Percentiles rank a stretch among this genome's conserved stretches.
Evolutionary conservation across 148 eudicot genomes (phyloP).

Genomic region (Nepenthes mirabilis): DNA sequence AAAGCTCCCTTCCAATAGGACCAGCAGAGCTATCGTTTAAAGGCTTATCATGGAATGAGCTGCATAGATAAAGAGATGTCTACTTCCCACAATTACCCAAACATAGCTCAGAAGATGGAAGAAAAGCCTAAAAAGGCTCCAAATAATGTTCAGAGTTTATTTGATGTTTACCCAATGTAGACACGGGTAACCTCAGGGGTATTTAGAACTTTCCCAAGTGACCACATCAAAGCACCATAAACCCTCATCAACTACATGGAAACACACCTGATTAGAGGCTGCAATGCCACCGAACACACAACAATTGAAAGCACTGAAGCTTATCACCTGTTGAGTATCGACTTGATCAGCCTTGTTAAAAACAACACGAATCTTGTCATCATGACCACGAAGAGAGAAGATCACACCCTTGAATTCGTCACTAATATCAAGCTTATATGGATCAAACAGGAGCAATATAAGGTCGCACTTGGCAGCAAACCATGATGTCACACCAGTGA

Average conservation of each 20-base stretch:
- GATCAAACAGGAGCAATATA: slow-evolving; percentile 78
- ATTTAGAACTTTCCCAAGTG: slow-evolving; percentile 81
- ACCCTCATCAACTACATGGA: slow-evolving; percentile 69
- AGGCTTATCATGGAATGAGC: slow-evolving; percentile 85
- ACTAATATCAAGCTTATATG: slow-evolving; percentile 87
- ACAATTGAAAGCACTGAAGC: neutral
- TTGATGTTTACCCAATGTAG: slow-evolving; percentile 55
- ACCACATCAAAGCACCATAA: slow-evolving; percentile 96
- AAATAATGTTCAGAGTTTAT: neutral
- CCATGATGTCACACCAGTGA: slow-evolving; percentile 92
- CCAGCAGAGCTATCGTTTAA: slow-evolving; percentile 46
- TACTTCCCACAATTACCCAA: neutral
- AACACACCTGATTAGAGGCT: neutral
- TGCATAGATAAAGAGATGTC: slow-evolving; percentile 11
- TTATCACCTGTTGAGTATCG: slow-evolving; percentile 76
- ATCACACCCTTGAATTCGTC: slow-evolving; percentile 89
- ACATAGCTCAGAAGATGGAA: no score
- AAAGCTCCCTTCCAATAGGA: slow-evolving; percentile 69
- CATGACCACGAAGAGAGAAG: slow-evolving; percentile 74
- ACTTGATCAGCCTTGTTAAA: slow-evolving; percentile 94
- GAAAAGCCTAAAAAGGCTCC: neutral
- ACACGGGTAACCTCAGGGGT: slow-evolving; percentile 88
- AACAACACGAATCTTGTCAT: slow-evolving; percentile 87
- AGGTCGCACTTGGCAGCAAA: slow-evolving; percentile 91
- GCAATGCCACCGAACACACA: neutral